A percentile compares a stretch with the other conserved stretches of the same genome.
Evolutionary conservation across 2,329 filamentous ascomycete genomes (phyloP).

Genomic region (Cadophora luteo-olivacea): DNA sequence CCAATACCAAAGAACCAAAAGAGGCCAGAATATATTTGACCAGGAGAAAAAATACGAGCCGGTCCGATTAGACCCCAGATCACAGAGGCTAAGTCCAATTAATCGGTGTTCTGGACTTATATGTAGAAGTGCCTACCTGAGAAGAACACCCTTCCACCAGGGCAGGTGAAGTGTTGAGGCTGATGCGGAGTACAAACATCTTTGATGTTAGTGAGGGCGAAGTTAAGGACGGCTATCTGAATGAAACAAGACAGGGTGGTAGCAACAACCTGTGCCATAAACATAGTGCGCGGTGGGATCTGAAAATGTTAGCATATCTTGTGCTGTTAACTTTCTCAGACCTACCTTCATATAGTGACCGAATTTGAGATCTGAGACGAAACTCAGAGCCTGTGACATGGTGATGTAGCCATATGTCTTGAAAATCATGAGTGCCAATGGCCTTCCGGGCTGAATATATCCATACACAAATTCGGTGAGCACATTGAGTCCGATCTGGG

Average conservation of each 20-base stretch:
- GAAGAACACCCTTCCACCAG: background rate
- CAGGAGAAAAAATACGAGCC: slow-evolving; percentile 69
- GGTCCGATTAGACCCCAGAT: slow-evolving; percentile 80
- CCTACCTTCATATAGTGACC: background rate
- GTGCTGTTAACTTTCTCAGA: background rate
- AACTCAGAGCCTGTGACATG: background rate
- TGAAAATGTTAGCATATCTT: background rate
- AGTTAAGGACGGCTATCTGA: background rate
- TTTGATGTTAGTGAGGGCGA: background rate
- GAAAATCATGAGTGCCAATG: background rate
- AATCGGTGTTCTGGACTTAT: background rate
- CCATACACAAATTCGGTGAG: background rate
- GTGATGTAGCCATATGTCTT: background rate
- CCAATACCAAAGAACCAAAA: slow-evolving; percentile 78
- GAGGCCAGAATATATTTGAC: slow-evolving; percentile 67
- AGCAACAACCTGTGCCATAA: background rate
- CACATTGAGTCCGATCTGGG: background rate
- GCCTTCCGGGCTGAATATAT: background rate
- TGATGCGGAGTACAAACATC: background rate
- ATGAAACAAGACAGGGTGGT: background rate
- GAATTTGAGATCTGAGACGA: background rate
- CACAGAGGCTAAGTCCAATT: slow-evolving; percentile 56
- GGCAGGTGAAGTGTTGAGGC: background rate
- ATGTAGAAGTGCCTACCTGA: background rate
- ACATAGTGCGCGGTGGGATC: background rate